A percentile compares a stretch with the other conserved stretches of the same genome.
phyloP scores from a whole-genome alignment of 345 rosid species.

The Carallia pectinifolia region DNA sequence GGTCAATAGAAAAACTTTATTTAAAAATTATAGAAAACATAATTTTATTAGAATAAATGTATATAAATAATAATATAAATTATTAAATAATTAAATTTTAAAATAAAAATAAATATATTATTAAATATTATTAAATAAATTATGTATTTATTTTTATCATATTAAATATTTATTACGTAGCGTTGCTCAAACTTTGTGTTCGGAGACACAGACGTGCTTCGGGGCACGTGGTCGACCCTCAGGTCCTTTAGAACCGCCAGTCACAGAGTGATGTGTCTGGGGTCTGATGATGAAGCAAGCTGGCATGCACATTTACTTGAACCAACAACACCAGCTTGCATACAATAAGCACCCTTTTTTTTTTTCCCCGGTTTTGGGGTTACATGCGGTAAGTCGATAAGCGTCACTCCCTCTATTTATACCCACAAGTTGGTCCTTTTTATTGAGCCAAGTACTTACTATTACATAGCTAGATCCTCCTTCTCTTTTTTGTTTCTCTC shows the following conservation, averaged over 20 bases:
- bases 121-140: too few relatives aligned
- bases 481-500: not conserved
- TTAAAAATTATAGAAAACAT: too few relatives aligned
- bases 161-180: too few relatives aligned
- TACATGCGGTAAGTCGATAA: not conserved
- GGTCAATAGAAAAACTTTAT: not conserved
- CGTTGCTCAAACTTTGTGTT: too few relatives aligned
- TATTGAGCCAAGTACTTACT: not conserved
- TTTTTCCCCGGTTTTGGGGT: not conserved
- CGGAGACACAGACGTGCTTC: not conserved
- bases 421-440: not conserved
- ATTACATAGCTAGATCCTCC: not conserved
- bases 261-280: constrained; percentile 1
- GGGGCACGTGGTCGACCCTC: not conserved
- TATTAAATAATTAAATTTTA: too few relatives aligned
- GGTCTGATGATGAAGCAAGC: not conserved
- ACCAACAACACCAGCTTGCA: not conserved
- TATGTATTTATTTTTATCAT: too few relatives aligned
- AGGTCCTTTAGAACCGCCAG: not conserved
- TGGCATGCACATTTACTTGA: constrained; percentile 21
- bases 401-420: constrained; percentile 11
- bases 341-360: not conserved
- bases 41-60: too few relatives aligned
- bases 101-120: too few relatives aligned
- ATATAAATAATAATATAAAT: too few relatives aligned